A percentile compares a stretch with the other conserved stretches of the same genome.
Evolutionary conservation across 352 stramenopile genomes (phyloP).

Genomic region (Thalassiosira hispida): DNA sequence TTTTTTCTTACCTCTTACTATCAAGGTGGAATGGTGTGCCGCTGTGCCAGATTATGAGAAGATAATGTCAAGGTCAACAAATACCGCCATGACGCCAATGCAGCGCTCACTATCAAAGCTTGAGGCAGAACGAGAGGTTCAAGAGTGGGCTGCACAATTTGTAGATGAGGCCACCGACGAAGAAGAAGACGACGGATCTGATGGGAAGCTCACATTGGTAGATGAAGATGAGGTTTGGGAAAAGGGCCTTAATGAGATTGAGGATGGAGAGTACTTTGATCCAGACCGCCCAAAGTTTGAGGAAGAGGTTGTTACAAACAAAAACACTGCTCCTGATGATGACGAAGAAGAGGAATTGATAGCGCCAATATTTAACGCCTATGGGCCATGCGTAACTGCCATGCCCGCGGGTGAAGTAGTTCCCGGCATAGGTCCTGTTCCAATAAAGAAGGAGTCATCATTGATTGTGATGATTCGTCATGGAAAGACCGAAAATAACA

Average conservation of each 20-base stretch:
- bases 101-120: constrained; percentile 81
- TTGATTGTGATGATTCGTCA: constrained; percentile 87
- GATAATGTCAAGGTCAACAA: constrained; percentile 43
- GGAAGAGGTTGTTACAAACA: constrained; percentile 8
- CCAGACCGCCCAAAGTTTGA: constrained; percentile 58
- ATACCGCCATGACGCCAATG: constrained; percentile 62
- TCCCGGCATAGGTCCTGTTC: constrained; percentile 35
- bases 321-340: constrained; percentile 4
- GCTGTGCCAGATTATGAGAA: constrained; percentile 69
- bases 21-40: constrained; percentile 24
- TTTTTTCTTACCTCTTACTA: background rate
- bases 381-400: constrained; percentile 55
- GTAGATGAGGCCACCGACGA: constrained; percentile 56
- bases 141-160: constrained; percentile 80
- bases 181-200: constrained; percentile 76
- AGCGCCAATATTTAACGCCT: constrained; percentile 35
- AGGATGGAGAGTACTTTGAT: constrained; percentile 66
- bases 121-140: constrained; percentile 73
- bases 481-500: constrained; percentile 86
- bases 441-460: constrained; percentile 54
- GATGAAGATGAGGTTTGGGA: constrained; percentile 62
- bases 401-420: constrained; percentile 48
- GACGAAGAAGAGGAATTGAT: constrained; percentile 30
- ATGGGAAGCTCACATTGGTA: constrained; percentile 72
- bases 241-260: constrained; percentile 57